Evolutionary conservation across 2,329 filamentous ascomycete genomes (phyloP).

Genomic region (Penicillium sp.): DNA sequence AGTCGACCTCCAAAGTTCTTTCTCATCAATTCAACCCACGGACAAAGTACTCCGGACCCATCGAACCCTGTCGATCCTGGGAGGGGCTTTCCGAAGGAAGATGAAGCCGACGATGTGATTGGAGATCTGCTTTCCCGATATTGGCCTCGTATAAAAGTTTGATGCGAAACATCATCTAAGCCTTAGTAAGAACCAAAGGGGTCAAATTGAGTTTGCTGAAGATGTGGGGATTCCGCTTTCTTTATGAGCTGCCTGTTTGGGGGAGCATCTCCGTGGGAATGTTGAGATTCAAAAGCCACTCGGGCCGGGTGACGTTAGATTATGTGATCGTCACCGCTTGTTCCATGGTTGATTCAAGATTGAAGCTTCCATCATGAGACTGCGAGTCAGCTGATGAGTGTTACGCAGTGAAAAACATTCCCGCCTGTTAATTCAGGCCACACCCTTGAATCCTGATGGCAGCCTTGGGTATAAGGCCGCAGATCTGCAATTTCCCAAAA

Average conservation of each 20-base stretch:
- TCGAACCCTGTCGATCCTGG: slow-evolving; percentile 27
- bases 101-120: slow-evolving; percentile 24
- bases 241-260: slow-evolving; percentile 10
- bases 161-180: background rate
- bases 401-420: background rate
- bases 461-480: background rate
- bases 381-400: too few relatives aligned
- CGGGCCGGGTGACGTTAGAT: background rate
- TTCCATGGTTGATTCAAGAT: slow-evolving; percentile 3
- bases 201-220: background rate
- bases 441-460: background rate
- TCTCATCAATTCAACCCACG: slow-evolving; percentile 15
- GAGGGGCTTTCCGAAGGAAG: slow-evolving; percentile 4
- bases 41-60: slow-evolving; percentile 19
- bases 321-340: background rate
- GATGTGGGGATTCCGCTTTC: background rate
- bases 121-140: slow-evolving; percentile 5
- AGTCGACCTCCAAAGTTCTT: background rate
- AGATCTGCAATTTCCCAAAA: background rate
- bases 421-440: background rate
- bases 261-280: background rate
- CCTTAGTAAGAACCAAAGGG: background rate
- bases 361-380: too few relatives aligned
- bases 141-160: slow-evolving; percentile 15
- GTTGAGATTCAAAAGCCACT: background rate